phyloP scores from a whole-genome alignment of 306 rosid species.

The Vigna nakashimae region DNA sequence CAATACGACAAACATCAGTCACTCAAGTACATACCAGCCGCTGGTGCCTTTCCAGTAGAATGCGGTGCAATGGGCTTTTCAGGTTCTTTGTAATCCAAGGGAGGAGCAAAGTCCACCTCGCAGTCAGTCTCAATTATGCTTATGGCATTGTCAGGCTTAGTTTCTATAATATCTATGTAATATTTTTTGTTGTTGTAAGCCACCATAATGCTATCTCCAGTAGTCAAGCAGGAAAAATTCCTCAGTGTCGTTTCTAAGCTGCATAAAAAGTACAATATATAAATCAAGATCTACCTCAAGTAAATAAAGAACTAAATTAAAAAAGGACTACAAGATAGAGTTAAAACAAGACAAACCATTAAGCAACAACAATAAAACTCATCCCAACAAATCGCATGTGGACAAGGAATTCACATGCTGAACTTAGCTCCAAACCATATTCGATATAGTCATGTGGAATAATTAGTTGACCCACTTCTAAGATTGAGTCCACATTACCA shows the following conservation, averaged over 20 bases:
- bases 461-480: conserved; percentile 18
- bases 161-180: conserved; percentile 89
- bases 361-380: background rate
- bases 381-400: background rate
- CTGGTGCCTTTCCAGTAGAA: conserved; percentile 64
- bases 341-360: conserved; percentile 16
- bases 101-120: conserved; percentile 99
- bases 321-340: conserved; percentile 8
- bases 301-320: conserved; percentile 17
- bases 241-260: conserved; percentile 92
- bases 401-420: conserved; percentile 13
- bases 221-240: conserved; percentile 91
- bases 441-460: background rate
- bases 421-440: conserved; percentile 14
- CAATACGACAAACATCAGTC: conserved; percentile 27
- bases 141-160: conserved; percentile 89
- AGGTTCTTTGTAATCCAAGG: conserved; percentile 97
- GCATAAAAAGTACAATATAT: conserved; percentile 43
- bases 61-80: conserved; percentile 63
- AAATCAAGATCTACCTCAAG: conserved; percentile 22
- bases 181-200: conserved; percentile 96
- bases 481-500: background rate
- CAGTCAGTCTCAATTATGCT: conserved; percentile 98
- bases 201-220: conserved; percentile 99
- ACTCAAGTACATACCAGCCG: conserved; percentile 58